Evolutionary conservation across 2,329 filamentous ascomycete species (phyloP), one percentile per base, ranked within the genome.

Genomic region (Ceratocystis colombiana): DNA sequence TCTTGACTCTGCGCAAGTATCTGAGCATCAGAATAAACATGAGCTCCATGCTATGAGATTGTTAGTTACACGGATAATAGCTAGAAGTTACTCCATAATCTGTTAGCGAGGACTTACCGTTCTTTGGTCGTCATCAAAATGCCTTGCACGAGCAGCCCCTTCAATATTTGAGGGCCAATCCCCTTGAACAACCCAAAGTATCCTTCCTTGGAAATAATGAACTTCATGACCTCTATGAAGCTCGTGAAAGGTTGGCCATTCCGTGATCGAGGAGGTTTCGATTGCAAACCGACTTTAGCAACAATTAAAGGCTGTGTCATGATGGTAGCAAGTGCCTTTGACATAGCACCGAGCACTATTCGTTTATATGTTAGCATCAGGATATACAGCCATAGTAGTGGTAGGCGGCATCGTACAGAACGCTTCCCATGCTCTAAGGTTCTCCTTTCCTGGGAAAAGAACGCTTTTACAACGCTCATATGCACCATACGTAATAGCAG

Each of bases 121-220:
- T 99, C 94, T 78, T 99, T 99, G 61, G 91, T 94, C 91, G 96
- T 99, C 94, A 99, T 99, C 48, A 99, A 80, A 66, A 99, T 85
- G 62, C 94, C 94, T 74, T 99, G 94, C 1, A 99, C 94, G 62
- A 99, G 75, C 64, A 99, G 77, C 1, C 94, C 94, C 77, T 99
- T 99, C 68, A 91, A 76, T 64, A 99, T 88, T 75, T 99, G 94
- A 2, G 94, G 94, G 0, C 85, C 91, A 70, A 99, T 96, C 53
- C 94, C 94, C 79, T 99, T 99, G 80, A 97, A 99, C 1, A 99
- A 80, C n/a, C 88, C 88, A 12, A 87, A 72, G 0, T 83, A 74
- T 2, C 94, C 94, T 74, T 99, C 94, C 69, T 96, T 86, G 72
- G 96, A 80, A 66, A 96, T 78, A 71, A 99, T 96, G 75, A 95